These are phyloP conservation scores for Tetracentron sinense DNA, from an alignment of 164 flowering plant genomes.

Conservation along the genomic window DNA sequence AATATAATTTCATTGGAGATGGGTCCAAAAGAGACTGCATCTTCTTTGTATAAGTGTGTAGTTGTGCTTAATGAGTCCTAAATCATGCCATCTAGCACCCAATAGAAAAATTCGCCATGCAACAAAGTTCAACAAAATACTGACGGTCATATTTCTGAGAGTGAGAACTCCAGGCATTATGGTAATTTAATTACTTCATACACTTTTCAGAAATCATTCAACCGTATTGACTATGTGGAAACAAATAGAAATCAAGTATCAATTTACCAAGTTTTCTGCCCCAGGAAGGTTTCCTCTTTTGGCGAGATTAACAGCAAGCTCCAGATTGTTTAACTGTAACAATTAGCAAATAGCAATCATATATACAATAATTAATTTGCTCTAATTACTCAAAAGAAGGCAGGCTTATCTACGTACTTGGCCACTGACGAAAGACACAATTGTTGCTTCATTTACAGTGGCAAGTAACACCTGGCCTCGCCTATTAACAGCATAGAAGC, in stretches of 20 bases:
- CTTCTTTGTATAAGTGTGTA: too few species aligned
- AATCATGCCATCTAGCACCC: too few species aligned
- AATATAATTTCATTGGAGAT: too few species aligned
- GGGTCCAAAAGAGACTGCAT: too few species aligned
- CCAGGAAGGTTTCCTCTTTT: slow-evolving; percentile 32
- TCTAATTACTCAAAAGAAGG: background rate
- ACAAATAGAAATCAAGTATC: background rate
- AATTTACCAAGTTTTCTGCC: background rate
- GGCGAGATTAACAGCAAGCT: slow-evolving; percentile 30
- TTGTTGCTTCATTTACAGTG: slow-evolving; percentile 89
- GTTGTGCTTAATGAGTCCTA: too few species aligned
- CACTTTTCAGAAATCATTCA: background rate
- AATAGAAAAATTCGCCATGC: too few species aligned
- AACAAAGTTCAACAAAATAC: too few species aligned
- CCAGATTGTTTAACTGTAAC: slow-evolving; percentile 87
- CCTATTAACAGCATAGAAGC: slow-evolving; percentile 95
- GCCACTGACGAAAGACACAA: slow-evolving; percentile 94
- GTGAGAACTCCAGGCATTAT: too few species aligned
- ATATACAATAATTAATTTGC: background rate
- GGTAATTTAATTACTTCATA: background rate
- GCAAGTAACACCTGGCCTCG: slow-evolving; percentile 96
- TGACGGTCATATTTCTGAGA: too few species aligned
- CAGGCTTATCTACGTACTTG: slow-evolving; percentile 47
- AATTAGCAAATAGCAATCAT: slow-evolving; percentile 7
- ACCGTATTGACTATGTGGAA: background rate